Evolutionary conservation across 495 filamentous ascomycete species (phyloP).

Genomic region (Penicillium canescens): DNA sequence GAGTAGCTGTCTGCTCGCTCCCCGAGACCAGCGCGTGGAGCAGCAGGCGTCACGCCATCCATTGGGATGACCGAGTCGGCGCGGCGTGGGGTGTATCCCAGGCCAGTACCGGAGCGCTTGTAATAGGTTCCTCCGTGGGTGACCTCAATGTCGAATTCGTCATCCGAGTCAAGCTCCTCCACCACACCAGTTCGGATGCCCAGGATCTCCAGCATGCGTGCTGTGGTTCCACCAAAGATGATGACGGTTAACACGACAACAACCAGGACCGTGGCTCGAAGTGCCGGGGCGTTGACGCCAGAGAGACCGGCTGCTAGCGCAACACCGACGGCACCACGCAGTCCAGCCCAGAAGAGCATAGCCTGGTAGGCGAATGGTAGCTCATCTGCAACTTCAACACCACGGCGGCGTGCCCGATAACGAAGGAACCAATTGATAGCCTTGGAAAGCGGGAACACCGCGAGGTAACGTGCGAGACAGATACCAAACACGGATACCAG

Average conservation of each 20-base stretch:
- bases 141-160: slow-evolving; percentile 97
- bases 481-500: slow-evolving; percentile 89
- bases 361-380: slow-evolving; percentile 90
- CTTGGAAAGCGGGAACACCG: slow-evolving; percentile 89
- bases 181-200: slow-evolving; percentile 93
- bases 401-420: slow-evolving; percentile 79
- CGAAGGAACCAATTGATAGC: slow-evolving; percentile 93
- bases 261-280: slow-evolving; percentile 91
- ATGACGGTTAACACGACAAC: slow-evolving; percentile 98
- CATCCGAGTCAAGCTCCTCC: slow-evolving; percentile 94
- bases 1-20: slow-evolving; percentile 50
- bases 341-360: slow-evolving; percentile 97
- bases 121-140: slow-evolving; percentile 74
- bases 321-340: slow-evolving; percentile 94
- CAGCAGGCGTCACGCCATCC: slow-evolving; percentile 42
- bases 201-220: slow-evolving; percentile 97
- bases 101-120: slow-evolving; percentile 67
- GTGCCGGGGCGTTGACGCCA: slow-evolving; percentile 72
- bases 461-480: slow-evolving; percentile 85
- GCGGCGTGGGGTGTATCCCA: slow-evolving; percentile 74
- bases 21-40: slow-evolving; percentile 27
- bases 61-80: slow-evolving; percentile 57
- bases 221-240: slow-evolving; percentile 96
- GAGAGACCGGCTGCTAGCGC: slow-evolving; percentile 86
- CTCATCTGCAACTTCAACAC: slow-evolving; percentile 81